Conservation (phyloP, 148 eudicot species). For the Chenopodium quinoa region DNA sequence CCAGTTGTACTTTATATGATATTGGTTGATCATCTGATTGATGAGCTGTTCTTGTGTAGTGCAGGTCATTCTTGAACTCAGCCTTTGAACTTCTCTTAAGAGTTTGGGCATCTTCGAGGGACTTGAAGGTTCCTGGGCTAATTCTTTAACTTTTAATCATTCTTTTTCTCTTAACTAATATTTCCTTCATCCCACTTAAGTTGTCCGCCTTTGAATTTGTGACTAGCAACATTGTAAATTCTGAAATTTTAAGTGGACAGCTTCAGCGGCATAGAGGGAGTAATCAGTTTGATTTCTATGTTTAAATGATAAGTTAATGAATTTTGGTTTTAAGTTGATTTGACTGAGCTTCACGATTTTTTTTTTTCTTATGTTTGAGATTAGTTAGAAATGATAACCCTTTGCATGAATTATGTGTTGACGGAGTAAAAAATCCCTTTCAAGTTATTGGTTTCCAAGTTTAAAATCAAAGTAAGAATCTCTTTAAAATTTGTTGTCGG, state of each 20-base stretch:
- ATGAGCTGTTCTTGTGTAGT: constrained; percentile 30
- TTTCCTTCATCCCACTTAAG: not conserved
- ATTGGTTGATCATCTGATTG: constrained; percentile 21
- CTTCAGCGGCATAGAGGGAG: not conserved
- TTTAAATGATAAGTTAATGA: not conserved
- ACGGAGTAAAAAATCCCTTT: not conserved
- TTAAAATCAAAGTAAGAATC: not conserved
- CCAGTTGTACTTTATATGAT: constrained; percentile 7
- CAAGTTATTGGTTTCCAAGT: not conserved
- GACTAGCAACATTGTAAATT: not conserved
- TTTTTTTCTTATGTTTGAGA: not conserved
- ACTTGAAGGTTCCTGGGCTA: constrained; percentile 60
- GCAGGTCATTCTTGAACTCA: constrained; percentile 89
- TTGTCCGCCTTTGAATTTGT: not conserved
- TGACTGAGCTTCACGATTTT: not conserved
- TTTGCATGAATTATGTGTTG: not conserved
- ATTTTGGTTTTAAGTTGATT: not conserved
- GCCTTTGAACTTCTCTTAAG: constrained; percentile 90
- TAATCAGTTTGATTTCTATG: not conserved
- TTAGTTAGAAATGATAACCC: not conserved
- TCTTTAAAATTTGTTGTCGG: not conserved
- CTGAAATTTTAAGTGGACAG: not conserved
- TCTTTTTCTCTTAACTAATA: not conserved
- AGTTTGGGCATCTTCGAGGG: constrained; percentile 93
- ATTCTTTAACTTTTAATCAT: not conserved